phyloP scores from a whole-genome alignment of 495 filamentous ascomycete genomes.

The Aspergillus diversus region DNA sequence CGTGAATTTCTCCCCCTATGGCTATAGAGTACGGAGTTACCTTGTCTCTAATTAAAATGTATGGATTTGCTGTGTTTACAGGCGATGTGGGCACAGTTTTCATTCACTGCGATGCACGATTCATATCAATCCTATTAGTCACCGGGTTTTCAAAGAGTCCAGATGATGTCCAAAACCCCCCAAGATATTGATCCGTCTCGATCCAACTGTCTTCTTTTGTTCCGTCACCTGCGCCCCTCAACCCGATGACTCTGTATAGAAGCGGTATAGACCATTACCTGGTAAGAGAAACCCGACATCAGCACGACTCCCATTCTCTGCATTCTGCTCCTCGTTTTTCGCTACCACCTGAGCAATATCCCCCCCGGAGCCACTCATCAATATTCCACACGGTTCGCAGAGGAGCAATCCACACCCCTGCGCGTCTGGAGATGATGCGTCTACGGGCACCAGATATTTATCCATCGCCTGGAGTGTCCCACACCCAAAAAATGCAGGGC shows the following conservation, averaged over 20 bases:
- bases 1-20: no score
- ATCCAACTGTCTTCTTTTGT: background rate
- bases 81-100: no score
- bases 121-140: background rate
- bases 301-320: constrained; percentile 37
- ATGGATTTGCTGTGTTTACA: no score
- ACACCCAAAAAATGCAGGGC: constrained; percentile 42
- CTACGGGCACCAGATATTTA: constrained; percentile 20
- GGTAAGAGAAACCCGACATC: constrained; percentile 39
- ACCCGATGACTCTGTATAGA: constrained; percentile 1
- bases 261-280: constrained; percentile 16
- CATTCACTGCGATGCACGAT: no score
- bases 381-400: constrained; percentile 39
- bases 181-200: no score
- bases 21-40: no score
- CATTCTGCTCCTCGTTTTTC: constrained; percentile 22
- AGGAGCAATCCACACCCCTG: constrained; percentile 46
- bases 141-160: background rate
- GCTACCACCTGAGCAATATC: constrained; percentile 34
- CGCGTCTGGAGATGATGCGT: constrained; percentile 9
- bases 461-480: constrained; percentile 21
- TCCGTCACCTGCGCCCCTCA: background rate
- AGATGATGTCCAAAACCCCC: background rate
- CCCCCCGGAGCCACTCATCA: constrained; percentile 29
- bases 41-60: no score